Evolutionary conservation across 176 grass and related monocot genomes (phyloP), one percentile per base, ranked within the genome.

Genomic region (Pontederia paniculata): DNA sequence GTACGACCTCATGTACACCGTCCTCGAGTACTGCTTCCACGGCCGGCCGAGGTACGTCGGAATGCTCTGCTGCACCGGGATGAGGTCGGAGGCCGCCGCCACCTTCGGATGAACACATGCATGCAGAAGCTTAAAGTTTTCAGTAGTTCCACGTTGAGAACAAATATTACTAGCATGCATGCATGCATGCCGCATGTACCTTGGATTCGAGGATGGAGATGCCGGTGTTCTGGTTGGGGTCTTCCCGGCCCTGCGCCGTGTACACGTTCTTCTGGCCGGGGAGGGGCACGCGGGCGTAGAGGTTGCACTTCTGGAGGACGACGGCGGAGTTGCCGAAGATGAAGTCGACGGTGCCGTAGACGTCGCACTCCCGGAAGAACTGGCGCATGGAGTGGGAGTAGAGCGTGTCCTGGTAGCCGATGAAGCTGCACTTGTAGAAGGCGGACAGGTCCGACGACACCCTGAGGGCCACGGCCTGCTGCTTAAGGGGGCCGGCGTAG

Each of bases 331-430:
- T 79, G 46, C 88, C 88, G 65, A 93, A 93, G 45, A 93, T 20
- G 73, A 86, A 93, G 76, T 93, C 88, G 2, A 93, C 69, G 17
- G 88, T 93, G 64, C 88, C 83, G 72, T 87, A 93, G 63, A 93
- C 49, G 67, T 94, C 88, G 47, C 88, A 94, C 44, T 94, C 88
- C 43, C 88, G 83, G 73, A 87, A 88, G 70, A 94, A 94, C 66
- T 94, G 88, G 5, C 88, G 83, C 2, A 94, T 83, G 16, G 88
- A 94, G 66, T 94, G 88, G 5, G 9, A 68, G 76, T 94, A 94
- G 0, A 94, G 76, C 0, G 88, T 94, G 83, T 94, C 88, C 60
- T 94, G 88, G 73, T 94, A 88, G 2, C 88, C 88, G 8, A 70
- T 73, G 51, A 94, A 83, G 72, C 80, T 88, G 79, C 88, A 94